Percentiles rank a stretch among this genome's conserved stretches.
phyloP scores from a whole-genome alignment of 768 basidiomycete genomes.

The Leccinum incarnatum region DNA sequence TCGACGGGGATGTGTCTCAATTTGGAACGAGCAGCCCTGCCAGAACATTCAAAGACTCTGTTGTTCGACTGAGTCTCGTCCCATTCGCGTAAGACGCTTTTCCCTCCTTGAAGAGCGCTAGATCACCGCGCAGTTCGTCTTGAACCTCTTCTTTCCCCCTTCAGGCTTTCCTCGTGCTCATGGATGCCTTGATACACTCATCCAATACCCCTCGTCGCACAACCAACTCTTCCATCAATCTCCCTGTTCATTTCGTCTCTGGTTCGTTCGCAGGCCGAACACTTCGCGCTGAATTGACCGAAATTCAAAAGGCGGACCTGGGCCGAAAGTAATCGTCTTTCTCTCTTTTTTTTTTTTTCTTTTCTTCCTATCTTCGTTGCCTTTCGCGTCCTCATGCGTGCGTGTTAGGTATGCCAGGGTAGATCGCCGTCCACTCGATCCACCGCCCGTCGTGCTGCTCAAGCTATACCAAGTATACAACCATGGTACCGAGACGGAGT shows the following conservation, averaged over 20 bases:
- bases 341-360: not conserved
- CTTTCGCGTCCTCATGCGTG: not conserved
- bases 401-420: slow-evolving; percentile 51
- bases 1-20: slow-evolving; percentile 18
- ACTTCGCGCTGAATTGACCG: slow-evolving; percentile 53
- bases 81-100: slow-evolving; percentile 9
- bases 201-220: slow-evolving; percentile 26
- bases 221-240: slow-evolving; percentile 27
- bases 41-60: not conserved
- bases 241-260: slow-evolving; percentile 51
- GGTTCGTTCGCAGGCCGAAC: slow-evolving; percentile 61
- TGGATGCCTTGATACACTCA: slow-evolving; percentile 18
- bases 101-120: not conserved
- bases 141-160: not conserved
- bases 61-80: slow-evolving; percentile 9
- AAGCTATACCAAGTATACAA: slow-evolving; percentile 48
- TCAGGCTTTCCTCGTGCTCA: slow-evolving; percentile 6
- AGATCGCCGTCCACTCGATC: slow-evolving; percentile 67
- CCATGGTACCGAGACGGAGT: slow-evolving; percentile 36
- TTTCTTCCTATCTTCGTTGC: not conserved
- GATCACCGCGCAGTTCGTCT: not conserved
- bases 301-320: slow-evolving; percentile 64
- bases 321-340: slow-evolving; percentile 55
- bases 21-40: slow-evolving; percentile 23
- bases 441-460: slow-evolving; percentile 57